Percentiles rank a stretch among this genome's conserved stretches.
These are phyloP conservation scores for Tulasnella sp. DNA, from an alignment of 768 basidiomycete species.

Conservation along the genomic window DNA sequence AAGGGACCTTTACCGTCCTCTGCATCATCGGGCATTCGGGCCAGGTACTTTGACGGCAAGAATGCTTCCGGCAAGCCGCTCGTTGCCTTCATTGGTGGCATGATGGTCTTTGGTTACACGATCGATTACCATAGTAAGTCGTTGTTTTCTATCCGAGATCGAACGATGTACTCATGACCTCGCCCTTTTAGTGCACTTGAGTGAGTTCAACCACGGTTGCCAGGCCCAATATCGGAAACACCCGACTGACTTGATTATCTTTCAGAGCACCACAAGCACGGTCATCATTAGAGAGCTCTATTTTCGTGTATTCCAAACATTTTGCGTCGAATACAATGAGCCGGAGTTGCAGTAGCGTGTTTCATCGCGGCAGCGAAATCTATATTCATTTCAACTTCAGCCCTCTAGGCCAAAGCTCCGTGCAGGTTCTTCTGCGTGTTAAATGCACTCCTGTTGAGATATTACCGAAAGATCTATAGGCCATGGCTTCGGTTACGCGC, in stretches of 20 bases:
- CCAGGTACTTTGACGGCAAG: constrained; percentile 70
- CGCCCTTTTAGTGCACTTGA: constrained; percentile 63
- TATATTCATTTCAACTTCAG: not conserved
- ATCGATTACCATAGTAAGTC: constrained; percentile 83
- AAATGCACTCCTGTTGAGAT: not conserved
- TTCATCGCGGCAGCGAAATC: not conserved
- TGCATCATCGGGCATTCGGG: constrained; percentile 60
- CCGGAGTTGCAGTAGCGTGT: not conserved
- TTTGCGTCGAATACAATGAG: not conserved
- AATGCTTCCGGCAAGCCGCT: constrained; percentile 73
- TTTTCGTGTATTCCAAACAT: not conserved
- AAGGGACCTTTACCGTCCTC: constrained; percentile 69
- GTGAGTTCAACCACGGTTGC: constrained; percentile 39
- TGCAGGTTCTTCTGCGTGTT: not conserved
- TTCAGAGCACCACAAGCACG: constrained; percentile 85
- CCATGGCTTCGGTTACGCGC: not conserved
- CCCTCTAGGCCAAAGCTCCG: not conserved
- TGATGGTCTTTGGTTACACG: constrained; percentile 77
- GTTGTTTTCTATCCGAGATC: constrained; percentile 16
- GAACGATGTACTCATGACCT: not conserved
- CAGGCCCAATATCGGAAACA: not conserved
- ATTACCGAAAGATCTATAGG: not conserved
- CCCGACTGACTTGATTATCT: not conserved
- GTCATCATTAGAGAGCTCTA: constrained; percentile 51
- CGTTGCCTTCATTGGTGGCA: constrained; percentile 50